Evolutionary conservation across 805 yeast species (phyloP).

Genomic region (Cyberlindnera veronae): DNA sequence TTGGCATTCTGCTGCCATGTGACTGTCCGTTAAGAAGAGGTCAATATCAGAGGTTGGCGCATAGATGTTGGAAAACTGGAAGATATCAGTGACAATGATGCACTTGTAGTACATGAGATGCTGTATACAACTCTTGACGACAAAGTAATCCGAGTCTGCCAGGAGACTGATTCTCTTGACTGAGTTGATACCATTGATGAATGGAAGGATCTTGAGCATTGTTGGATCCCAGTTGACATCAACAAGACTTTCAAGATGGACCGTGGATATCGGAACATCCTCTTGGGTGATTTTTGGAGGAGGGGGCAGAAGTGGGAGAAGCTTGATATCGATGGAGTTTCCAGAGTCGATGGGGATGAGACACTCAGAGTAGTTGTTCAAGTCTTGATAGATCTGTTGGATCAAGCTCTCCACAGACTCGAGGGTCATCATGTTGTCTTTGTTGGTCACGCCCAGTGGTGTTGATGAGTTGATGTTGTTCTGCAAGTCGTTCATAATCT

Average conservation of each 20-base stretch:
- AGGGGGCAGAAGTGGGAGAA: constrained; percentile 87
- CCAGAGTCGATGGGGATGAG: constrained; percentile 88
- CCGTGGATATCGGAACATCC: constrained; percentile 92
- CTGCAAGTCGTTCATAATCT: constrained; percentile 28
- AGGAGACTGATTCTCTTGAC: constrained; percentile 70
- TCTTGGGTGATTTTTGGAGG: constrained; percentile 69
- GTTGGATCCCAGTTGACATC: constrained; percentile 98
- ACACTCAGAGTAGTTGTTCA: constrained; percentile 94
- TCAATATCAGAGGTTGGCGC: constrained; percentile 83
- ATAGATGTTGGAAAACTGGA: constrained; percentile 84
- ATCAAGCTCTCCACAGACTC: constrained; percentile 69
- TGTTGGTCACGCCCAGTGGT: constrained; percentile 24
- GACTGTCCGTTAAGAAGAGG: constrained; percentile 56
- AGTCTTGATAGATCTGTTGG: constrained; percentile 89
- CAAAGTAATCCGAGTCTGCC: constrained; percentile 73
- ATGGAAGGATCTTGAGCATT: constrained; percentile 82
- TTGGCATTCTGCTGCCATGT: constrained; percentile 80
- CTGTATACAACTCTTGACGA: constrained; percentile 84
- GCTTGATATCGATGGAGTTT: constrained; percentile 85
- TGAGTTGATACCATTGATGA: constrained; percentile 84
- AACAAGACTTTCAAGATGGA: constrained; percentile 63
- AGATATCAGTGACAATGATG: constrained; percentile 76
- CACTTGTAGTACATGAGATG: constrained; percentile 90
- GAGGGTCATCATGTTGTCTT: constrained; percentile 24
- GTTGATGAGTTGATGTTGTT: constrained; percentile 24